Conservation (phyloP, 1,139 yeast species). For the Starmera stellimalicola region DNA sequence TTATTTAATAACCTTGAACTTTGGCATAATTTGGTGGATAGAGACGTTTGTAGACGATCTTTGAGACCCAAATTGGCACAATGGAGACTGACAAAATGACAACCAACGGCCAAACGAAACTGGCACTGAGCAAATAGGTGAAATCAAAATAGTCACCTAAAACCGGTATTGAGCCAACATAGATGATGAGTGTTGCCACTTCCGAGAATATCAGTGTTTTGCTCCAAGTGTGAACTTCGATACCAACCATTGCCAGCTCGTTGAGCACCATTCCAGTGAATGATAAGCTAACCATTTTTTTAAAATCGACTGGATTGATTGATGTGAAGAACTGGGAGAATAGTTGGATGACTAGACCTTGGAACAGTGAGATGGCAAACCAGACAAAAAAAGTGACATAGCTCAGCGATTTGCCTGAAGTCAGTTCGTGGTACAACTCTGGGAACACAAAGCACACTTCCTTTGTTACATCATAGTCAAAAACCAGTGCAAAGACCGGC, state of each 20-base stretch:
- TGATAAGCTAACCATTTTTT: slow-evolving; percentile 75
- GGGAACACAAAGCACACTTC: slow-evolving; percentile 86
- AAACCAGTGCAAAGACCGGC: slow-evolving; percentile 89
- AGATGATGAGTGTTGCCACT: slow-evolving; percentile 57
- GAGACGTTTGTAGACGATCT: slow-evolving; percentile 60
- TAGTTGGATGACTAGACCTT: slow-evolving; percentile 77
- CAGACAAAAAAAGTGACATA: slow-evolving; percentile 85
- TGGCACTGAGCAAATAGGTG: slow-evolving; percentile 44
- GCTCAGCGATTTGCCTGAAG: slow-evolving; percentile 79
- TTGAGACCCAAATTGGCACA: slow-evolving; percentile 84
- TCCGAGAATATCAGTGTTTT: slow-evolving; percentile 67
- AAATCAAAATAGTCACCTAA: slow-evolving; percentile 78
- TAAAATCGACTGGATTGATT: slow-evolving; percentile 42
- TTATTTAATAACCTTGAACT: slow-evolving; percentile 64
- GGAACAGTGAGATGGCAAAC: slow-evolving; percentile 81
- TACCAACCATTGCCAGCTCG: slow-evolving; percentile 88
- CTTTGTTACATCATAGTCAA: slow-evolving; percentile 89
- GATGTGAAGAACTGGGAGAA: slow-evolving; percentile 71
- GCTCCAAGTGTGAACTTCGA: slow-evolving; percentile 89
- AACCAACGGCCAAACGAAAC: slow-evolving; percentile 62
- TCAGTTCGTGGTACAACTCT: slow-evolving; percentile 86
- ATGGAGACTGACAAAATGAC: slow-evolving; percentile 63
- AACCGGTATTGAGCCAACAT: slow-evolving; percentile 70
- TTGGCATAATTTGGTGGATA: slow-evolving; percentile 98
- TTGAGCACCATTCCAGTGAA: slow-evolving; percentile 74